Evolutionary conservation across 768 basidiomycete genomes (phyloP), one percentile per base, ranked within the genome.

Genomic region (Lactarius quietus): DNA sequence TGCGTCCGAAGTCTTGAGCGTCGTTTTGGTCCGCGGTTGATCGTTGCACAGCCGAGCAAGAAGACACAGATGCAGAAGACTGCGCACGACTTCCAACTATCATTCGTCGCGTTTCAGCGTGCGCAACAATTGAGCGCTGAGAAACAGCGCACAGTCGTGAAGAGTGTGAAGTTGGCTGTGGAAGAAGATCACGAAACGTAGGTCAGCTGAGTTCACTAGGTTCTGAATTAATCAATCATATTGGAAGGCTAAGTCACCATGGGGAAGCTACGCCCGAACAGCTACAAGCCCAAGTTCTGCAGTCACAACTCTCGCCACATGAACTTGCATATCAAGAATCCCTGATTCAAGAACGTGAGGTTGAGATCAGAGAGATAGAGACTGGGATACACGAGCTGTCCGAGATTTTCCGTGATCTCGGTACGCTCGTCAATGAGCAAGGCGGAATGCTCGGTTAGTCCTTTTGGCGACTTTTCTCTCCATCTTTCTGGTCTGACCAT

Each of bases 241-340:
- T 38, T 35, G 18, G 29, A 54, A 68, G 62, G 52, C 57, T 57
- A 23, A 52, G 62, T 28, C 63, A 68, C 3, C 61, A 59, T 17
- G 20, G 71, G n/a, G 74, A 72, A 57, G 67, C 81, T 58, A 79
- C 82, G 3, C 81, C 84, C 3, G 82, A 83, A 54, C 84, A 88
- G 69, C 84, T 86, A 64, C 89, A 90, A 73, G 87, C 85, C 0
- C 88, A 89, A 70, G 76, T 86, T 0, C 74, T 92, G 33, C 88
- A 92, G 72, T 78, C 78, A 7, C 88, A 89, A 65, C 78, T 93
- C n/a, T 93, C 91, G 2, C 91, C 92, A 0, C 90, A 92, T 65
- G 96, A 98, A 76, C 83, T 98, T 28, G 93, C 93, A 17, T 95
- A 95, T 74, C 97, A 98, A 75, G 96, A 99, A 74, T 92, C 93